Conservation (phyloP, 2,329 filamentous ascomycete species). For the Hymenoscyphus fructigenus region DNA sequence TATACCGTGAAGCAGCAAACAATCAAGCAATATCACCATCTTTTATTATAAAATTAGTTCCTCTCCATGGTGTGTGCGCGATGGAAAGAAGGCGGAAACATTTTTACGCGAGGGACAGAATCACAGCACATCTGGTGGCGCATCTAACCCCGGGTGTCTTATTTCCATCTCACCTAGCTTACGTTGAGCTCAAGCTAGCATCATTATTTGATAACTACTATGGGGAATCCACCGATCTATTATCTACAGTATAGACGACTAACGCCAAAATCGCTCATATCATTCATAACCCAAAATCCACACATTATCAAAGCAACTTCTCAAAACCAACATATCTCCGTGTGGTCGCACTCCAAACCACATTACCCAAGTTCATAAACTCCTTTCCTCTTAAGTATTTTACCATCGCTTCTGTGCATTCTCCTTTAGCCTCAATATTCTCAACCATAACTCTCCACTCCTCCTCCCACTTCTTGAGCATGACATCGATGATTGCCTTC, state of each 20-base stretch:
- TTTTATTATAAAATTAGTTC: no score
- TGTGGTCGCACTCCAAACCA: not conserved
- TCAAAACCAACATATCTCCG: not conserved
- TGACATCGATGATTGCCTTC: not conserved
- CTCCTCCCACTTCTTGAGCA: not conserved
- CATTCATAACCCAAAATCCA: not conserved
- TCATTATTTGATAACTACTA: no score
- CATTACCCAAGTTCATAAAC: not conserved
- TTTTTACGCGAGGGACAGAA: no score
- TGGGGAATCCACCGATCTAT: not conserved
- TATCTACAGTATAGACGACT: not conserved
- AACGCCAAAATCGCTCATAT: conserved; percentile 1
- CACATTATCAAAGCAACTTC: not conserved
- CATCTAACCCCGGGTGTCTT: no score
- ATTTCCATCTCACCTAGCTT: no score
- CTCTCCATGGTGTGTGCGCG: no score
- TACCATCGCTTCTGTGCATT: not conserved
- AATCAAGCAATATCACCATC: no score
- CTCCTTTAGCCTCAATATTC: not conserved
- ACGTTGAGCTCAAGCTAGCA: no score
- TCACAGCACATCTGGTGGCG: no score
- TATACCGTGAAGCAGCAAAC: no score
- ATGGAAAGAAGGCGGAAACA: no score
- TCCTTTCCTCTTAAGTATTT: not conserved
- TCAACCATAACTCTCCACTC: not conserved